phyloP scores from a whole-genome alignment of 163 green algal genomes.

The Picocystis sp. region DNA sequence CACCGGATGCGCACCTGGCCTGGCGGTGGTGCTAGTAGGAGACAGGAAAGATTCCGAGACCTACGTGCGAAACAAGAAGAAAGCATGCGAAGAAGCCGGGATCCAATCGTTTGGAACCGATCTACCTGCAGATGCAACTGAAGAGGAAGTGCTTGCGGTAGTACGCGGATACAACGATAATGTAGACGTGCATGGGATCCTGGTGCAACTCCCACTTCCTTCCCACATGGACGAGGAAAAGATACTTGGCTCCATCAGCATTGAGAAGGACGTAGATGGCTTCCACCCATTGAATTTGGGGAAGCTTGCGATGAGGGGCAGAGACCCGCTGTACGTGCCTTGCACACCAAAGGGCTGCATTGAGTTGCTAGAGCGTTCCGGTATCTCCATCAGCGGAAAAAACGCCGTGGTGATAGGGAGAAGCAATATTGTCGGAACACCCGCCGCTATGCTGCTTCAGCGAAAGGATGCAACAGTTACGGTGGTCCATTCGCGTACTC shows the following conservation, averaged over 20 bases:
- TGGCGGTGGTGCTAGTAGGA: slow-evolving; percentile 85
- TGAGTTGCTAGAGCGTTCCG: slow-evolving; percentile 23
- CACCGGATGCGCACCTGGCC: slow-evolving; percentile 36
- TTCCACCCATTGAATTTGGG: slow-evolving; percentile 40
- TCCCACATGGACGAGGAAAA: slow-evolving; percentile 29
- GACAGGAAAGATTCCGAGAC: slow-evolving; percentile 74
- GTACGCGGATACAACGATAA: slow-evolving; percentile 29
- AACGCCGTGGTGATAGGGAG: slow-evolving; percentile 28
- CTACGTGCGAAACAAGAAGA: slow-evolving; percentile 83
- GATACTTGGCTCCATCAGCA: slow-evolving; percentile 15
- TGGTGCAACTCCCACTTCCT: slow-evolving; percentile 61
- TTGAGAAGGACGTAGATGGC: slow-evolving; percentile 30
- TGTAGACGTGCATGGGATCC: slow-evolving; percentile 44
- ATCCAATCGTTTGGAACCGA: slow-evolving; percentile 61
- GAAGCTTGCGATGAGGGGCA: slow-evolving; percentile 32
- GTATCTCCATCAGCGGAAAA: slow-evolving; percentile 34
- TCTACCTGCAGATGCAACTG: slow-evolving; percentile 34
- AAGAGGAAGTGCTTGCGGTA: slow-evolving; percentile 28
- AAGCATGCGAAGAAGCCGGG: slow-evolving; percentile 67
- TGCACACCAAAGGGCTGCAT: slow-evolving; percentile 36
- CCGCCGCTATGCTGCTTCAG: slow-evolving; percentile 26
- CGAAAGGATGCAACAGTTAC: slow-evolving; percentile 29
- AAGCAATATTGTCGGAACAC: slow-evolving; percentile 35
- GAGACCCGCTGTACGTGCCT: slow-evolving; percentile 25
- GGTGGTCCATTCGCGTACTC: slow-evolving; percentile 24